Conservation (phyloP, 139 green algal species). For the Deuterostichococcus epilithicus region DNA sequence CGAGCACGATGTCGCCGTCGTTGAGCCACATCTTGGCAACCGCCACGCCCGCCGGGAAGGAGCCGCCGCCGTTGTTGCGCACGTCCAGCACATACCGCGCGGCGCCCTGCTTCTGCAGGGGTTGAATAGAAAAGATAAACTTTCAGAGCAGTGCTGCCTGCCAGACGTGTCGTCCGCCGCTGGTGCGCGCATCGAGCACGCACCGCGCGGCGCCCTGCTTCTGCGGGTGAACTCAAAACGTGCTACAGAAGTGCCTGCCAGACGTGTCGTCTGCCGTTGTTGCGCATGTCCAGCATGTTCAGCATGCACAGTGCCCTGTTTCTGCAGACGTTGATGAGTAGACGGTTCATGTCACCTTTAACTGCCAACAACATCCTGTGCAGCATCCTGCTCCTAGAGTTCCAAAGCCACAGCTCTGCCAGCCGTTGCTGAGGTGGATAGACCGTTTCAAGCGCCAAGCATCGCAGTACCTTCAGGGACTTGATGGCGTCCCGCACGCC, state of each 20-base stretch:
- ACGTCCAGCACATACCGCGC: constrained; percentile 82
- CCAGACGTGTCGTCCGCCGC: constrained; percentile 59
- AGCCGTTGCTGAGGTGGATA: not conserved
- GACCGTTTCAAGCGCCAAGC: no score
- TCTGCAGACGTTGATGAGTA: not conserved
- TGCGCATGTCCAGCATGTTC: constrained; percentile 89
- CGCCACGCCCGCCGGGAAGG: constrained; percentile 89
- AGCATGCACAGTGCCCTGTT: not conserved
- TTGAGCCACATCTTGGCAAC: constrained; percentile 78
- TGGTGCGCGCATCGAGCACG: constrained; percentile 93
- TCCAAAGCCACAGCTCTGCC: no score
- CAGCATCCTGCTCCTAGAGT: not conserved
- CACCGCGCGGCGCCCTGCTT: constrained; percentile 19
- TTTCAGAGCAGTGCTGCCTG: not conserved
- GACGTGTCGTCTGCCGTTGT: constrained; percentile 80
- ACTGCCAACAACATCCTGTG: not conserved
- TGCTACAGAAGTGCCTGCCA: not conserved
- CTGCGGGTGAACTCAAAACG: not conserved
- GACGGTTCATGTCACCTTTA: not conserved
- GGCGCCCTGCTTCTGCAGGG: not conserved
- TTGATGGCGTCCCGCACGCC: constrained; percentile 44
- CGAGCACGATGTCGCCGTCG: constrained; percentile 86
- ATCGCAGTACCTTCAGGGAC: constrained; percentile 13
- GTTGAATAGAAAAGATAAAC: not conserved
- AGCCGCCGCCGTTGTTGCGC: constrained; percentile 90